Base-by-base conservation (phyloP, 306 rosid genomes). In the Fragaria ananassa region DNA sequence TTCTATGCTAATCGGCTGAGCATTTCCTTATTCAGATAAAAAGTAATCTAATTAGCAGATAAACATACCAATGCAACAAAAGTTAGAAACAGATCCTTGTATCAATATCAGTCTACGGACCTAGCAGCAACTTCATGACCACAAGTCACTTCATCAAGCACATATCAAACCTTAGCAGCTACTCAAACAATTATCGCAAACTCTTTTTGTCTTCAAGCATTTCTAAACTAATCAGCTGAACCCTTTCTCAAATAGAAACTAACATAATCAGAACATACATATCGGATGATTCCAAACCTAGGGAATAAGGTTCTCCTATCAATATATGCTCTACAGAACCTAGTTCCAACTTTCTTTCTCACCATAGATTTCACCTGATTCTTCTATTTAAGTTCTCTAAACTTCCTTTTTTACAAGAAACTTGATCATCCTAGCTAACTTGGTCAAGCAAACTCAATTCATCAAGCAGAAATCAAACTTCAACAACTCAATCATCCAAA, bases 231-330 rank as follows among this genome's bases (percentile, higher is more conserved):
- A 58, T 23, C 7, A 58, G 64, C 64, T 25, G 1, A 23, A 11
- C 15, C 62, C 17, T 23, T 25, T 25, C 64, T 10, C 6, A 0
- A 5, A 57, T 3, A 10, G 8, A 23, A 57, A 57, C 7, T 10
- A 57, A 57, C 15, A 57, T 9, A 10, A 21, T 23, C 31, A 23
- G 31, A 21, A 57, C 1, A 56, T 23, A 57, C 1, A 23, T 42
- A 67, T 21, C 25, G 44, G n/a, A 54, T 8, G 13, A n/a, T n/a
- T 19, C 74, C 69, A 23, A 39, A 58, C 46, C 10, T 74, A 72
- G 15, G 71, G 37, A 29, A 69, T 6, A 70, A 41, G 77, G 27
- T 63, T 76, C 71, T 44, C 14, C 18, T 66, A 70, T 68, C 81
- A 49, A 64, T 29, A 76, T 51, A 74, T 37, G 68, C 35, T 45